These are phyloP conservation scores for Termitomyces titanicus DNA, from an alignment of 768 basidiomycete species.

Conservation along the genomic window DNA sequence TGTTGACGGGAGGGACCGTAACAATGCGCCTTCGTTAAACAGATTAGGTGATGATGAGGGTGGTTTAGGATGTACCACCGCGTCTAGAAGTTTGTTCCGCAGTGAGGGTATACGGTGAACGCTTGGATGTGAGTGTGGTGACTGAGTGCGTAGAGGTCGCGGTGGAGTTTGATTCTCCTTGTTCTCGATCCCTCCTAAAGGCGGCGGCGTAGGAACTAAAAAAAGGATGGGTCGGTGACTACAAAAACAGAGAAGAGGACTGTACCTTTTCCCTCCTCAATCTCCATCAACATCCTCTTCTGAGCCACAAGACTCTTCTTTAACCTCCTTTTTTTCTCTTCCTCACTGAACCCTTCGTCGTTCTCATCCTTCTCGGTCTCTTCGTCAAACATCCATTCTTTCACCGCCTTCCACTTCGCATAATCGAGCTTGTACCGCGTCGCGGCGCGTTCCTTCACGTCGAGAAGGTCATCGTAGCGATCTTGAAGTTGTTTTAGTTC, in stretches of 20 bases:
- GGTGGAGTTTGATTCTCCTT: slow-evolving; percentile 25
- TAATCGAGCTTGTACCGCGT: slow-evolving; percentile 49
- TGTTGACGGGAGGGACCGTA: neutral
- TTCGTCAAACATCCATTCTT: slow-evolving; percentile 38
- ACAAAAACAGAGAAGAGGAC: neutral
- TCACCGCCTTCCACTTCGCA: slow-evolving; percentile 47
- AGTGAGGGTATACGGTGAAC: neutral
- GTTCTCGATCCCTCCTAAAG: slow-evolving; percentile 19
- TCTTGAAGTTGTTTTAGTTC: slow-evolving; percentile 33
- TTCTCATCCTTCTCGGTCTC: slow-evolving; percentile 15
- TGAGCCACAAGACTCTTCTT: slow-evolving; percentile 19
- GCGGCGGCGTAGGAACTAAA: slow-evolving; percentile 13
- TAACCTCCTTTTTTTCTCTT: slow-evolving; percentile 23
- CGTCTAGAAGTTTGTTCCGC: slow-evolving; percentile 6
- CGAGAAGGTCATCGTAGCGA: slow-evolving; percentile 42
- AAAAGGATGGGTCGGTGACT: neutral
- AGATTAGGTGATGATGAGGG: slow-evolving; percentile 3
- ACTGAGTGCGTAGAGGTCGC: neutral
- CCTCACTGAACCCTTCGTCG: slow-evolving; percentile 20
- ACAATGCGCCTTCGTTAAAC: slow-evolving; percentile 1
- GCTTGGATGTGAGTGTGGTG: neutral
- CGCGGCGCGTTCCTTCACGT: slow-evolving; percentile 40
- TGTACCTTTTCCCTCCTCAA: slow-evolving; percentile 7
- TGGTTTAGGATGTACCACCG: slow-evolving; percentile 2
- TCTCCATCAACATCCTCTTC: slow-evolving; percentile 20